Conservation (phyloP, 257 asterid species). For the Dorcoceras hygrometricum region DNA sequence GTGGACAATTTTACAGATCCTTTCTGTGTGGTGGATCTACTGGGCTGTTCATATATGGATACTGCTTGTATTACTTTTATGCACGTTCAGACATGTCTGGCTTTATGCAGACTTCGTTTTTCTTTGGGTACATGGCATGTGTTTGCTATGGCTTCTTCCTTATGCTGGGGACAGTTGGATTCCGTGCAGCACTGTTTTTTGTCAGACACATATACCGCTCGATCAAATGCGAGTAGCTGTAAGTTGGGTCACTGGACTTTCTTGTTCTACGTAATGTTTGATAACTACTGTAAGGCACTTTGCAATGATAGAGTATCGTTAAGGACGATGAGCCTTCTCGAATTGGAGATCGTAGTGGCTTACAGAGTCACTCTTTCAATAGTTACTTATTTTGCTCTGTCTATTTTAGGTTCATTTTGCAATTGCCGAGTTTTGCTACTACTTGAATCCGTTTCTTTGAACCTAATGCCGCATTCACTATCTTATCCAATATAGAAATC, state of each 20-base stretch:
- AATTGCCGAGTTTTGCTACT: not conserved
- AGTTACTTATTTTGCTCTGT: not conserved
- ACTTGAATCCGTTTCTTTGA: not conserved
- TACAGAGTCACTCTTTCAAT: not conserved
- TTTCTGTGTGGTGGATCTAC: conserved; percentile 53
- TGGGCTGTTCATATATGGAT: conserved; percentile 40
- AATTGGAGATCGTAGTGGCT: not conserved
- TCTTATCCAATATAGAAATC: not conserved
- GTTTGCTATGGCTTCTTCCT: conserved; percentile 54
- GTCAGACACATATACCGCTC: conserved; percentile 53
- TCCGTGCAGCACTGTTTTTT: conserved; percentile 44
- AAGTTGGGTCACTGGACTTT: not conserved
- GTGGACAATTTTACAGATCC: conserved; percentile 25
- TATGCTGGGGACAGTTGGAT: conserved; percentile 51
- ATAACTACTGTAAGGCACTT: not conserved
- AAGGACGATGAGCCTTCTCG: not conserved
- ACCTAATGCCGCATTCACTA: not conserved
- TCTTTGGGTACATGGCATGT: conserved; percentile 63
- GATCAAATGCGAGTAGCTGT: conserved; percentile 44
- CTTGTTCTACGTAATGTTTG: not conserved
- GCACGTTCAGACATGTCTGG: conserved; percentile 52
- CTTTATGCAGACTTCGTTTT: conserved; percentile 77
- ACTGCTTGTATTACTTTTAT: conserved; percentile 44
- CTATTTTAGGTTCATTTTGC: not conserved
- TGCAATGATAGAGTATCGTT: not conserved